phyloP scores from a whole-genome alignment of 225 moss, liverwort and hornwort species.

The Polytrichum commune region DNA sequence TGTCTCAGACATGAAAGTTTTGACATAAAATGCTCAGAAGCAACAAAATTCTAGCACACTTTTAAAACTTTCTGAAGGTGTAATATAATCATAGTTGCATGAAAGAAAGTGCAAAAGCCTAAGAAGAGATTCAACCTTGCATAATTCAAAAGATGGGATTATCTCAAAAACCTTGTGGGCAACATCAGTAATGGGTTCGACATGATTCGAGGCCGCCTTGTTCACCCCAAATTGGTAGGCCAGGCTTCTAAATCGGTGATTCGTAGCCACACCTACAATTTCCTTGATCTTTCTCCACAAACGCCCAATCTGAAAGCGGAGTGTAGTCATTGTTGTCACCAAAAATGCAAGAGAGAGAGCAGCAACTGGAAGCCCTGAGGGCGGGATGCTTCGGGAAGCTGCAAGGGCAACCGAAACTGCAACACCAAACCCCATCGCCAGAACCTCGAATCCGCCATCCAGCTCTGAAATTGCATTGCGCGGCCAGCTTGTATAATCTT shows the following conservation, averaged over 20 bases:
- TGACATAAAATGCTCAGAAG: too few species aligned
- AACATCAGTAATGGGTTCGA: not conserved
- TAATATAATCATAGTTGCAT: too few species aligned
- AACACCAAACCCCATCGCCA: slow-evolving; percentile 38
- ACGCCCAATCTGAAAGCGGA: slow-evolving; percentile 34
- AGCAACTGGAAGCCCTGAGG: slow-evolving; percentile 17
- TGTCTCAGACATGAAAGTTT: too few species aligned
- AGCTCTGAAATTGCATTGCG: slow-evolving; percentile 17
- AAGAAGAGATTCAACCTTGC: too few species aligned
- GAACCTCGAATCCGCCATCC: slow-evolving; percentile 26
- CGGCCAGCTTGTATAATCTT: not conserved
- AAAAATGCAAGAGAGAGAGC: slow-evolving; percentile 23
- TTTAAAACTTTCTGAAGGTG: too few species aligned
- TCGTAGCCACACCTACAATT: not conserved
- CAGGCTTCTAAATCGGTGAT: not conserved
- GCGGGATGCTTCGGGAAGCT: slow-evolving; percentile 23
- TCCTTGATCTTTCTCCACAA: not conserved
- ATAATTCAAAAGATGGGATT: too few species aligned
- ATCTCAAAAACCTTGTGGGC: not conserved
- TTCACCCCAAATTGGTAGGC: not conserved
- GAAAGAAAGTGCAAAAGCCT: too few species aligned
- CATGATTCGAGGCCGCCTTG: not conserved
- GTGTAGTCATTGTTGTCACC: slow-evolving; percentile 16
- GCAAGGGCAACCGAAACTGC: slow-evolving; percentile 24
- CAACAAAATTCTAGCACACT: too few species aligned